Conservation (phyloP, 2,329 filamentous ascomycete species). For the Xylariaceae sp. region DNA sequence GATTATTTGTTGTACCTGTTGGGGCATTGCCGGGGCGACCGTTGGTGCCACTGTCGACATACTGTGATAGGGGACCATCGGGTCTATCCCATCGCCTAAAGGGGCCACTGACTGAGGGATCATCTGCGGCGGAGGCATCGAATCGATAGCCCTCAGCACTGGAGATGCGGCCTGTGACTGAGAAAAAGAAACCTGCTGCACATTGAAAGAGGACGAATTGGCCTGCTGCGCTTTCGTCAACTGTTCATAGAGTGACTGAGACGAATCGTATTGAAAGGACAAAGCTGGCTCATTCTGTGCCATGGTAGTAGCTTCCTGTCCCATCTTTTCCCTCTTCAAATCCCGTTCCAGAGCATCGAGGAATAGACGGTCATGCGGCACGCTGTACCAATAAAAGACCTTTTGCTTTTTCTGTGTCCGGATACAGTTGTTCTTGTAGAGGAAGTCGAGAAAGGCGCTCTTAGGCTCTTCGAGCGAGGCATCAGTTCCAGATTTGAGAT, state of each 20-base stretch:
- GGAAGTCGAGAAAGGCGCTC: constrained; percentile 94
- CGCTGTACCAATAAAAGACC: constrained; percentile 99
- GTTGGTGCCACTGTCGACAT: constrained; percentile 64
- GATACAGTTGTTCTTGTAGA: constrained; percentile 99
- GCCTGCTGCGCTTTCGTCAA: constrained; percentile 98
- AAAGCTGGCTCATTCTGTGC: constrained; percentile 95
- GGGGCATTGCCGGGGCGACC: constrained; percentile 62
- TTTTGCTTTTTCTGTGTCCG: constrained; percentile 99
- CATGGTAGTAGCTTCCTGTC: constrained; percentile 89
- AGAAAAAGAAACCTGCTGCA: constrained; percentile 61
- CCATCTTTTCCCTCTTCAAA: constrained; percentile 98
- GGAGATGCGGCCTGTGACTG: constrained; percentile 82
- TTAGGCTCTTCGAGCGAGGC: constrained; percentile 98
- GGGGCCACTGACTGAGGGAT: constrained; percentile 56
- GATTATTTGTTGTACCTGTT: constrained; percentile 57
- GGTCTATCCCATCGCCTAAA: constrained; percentile 61
- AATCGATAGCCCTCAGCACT: constrained; percentile 82
- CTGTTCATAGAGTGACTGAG: constrained; percentile 97
- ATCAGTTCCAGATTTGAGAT: constrained; percentile 96
- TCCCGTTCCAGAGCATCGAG: constrained; percentile 96
- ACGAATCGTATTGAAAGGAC: constrained; percentile 98
- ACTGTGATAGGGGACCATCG: constrained; percentile 62
- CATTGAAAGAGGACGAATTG: constrained; percentile 93
- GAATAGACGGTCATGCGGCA: constrained; percentile 94
- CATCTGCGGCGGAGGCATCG: constrained; percentile 89